Percentiles rank a stretch among this genome's conserved stretches.
Evolutionary conservation across 2,329 filamentous ascomycete species (phyloP).

Genomic region (Gaeumannomyces tritici): DNA sequence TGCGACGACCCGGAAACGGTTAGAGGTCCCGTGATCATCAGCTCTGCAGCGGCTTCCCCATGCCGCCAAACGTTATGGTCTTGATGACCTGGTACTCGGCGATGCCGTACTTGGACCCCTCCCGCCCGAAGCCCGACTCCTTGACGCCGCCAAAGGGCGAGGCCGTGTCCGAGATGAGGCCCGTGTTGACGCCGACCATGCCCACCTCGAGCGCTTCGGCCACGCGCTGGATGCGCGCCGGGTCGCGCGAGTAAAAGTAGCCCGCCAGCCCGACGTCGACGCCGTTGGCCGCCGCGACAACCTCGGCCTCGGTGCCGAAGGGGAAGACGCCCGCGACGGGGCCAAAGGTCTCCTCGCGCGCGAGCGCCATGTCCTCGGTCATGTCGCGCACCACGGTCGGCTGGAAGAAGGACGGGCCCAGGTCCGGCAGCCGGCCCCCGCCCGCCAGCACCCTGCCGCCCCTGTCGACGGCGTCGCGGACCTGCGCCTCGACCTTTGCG

Average conservation of each 20-base stretch:
- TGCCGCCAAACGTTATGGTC: slow-evolving; percentile 49
- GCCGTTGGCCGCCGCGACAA: slow-evolving; percentile 71
- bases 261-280: slow-evolving; percentile 83
- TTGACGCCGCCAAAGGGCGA: slow-evolving; percentile 72
- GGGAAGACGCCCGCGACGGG: slow-evolving; percentile 84
- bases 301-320: slow-evolving; percentile 83
- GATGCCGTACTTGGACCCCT: slow-evolving; percentile 69
- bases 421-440: slow-evolving; percentile 61
- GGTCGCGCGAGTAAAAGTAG: slow-evolving; percentile 75
- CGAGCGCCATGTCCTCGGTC: slow-evolving; percentile 75
- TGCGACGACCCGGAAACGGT: background rate
- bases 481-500: slow-evolving; percentile 69
- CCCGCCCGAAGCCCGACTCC: slow-evolving; percentile 70
- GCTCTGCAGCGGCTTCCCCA: slow-evolving; percentile 44
- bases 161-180: slow-evolving; percentile 49
- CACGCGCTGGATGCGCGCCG: slow-evolving; percentile 50
- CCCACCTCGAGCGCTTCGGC: slow-evolving; percentile 69
- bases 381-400: slow-evolving; percentile 85
- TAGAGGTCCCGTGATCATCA: slow-evolving; percentile 12
- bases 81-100: slow-evolving; percentile 70
- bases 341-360: slow-evolving; percentile 88
- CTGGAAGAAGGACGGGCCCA: slow-evolving; percentile 81
- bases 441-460: slow-evolving; percentile 68
- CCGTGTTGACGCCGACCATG: slow-evolving; percentile 81
- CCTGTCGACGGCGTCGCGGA: slow-evolving; percentile 68